phyloP scores from a whole-genome alignment of 1,284 basidiomycete species.

The Irpex sp. region DNA sequence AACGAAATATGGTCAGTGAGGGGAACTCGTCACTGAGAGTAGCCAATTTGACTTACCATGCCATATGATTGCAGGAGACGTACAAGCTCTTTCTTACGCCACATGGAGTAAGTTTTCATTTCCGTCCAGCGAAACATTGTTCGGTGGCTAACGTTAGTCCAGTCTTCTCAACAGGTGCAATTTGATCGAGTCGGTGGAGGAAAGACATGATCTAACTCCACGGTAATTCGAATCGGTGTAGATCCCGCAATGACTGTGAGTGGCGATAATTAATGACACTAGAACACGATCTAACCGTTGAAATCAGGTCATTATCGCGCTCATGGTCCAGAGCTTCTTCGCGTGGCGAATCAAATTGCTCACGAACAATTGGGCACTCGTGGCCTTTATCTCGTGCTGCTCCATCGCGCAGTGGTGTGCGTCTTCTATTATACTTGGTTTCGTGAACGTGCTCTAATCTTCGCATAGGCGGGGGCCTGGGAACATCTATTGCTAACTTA shows the following conservation, averaged over 20 bases:
- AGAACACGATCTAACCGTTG: background rate
- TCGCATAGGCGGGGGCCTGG: slow-evolving; percentile 26
- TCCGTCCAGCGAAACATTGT: background rate
- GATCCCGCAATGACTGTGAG: slow-evolving; percentile 30
- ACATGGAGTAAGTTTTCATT: slow-evolving; percentile 25
- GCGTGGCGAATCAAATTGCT: slow-evolving; percentile 37
- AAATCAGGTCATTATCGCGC: slow-evolving; percentile 31
- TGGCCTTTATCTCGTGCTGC: slow-evolving; percentile 21
- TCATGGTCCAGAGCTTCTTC: slow-evolving; percentile 37
- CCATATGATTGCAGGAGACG: slow-evolving; percentile 16
- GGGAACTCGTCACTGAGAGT: background rate
- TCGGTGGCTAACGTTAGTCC: background rate
- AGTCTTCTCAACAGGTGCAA: slow-evolving; percentile 30
- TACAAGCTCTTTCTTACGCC: slow-evolving; percentile 21
- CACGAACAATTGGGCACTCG: slow-evolving; percentile 26
- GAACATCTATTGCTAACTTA: slow-evolving; percentile 26
- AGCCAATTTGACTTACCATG: background rate
- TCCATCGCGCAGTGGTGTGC: slow-evolving; percentile 27
- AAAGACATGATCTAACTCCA: background rate
- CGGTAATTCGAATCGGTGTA: slow-evolving; percentile 4
- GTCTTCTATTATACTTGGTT: background rate
- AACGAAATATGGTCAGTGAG: slow-evolving; percentile 29
- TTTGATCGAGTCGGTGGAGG: no score
- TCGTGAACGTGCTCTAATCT: background rate
- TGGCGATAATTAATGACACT: background rate